Percentiles rank a stretch among this genome's conserved stretches.
phyloP scores from a whole-genome alignment of 2,329 filamentous ascomycete genomes.

The Tolypocladium ophioglossoides region DNA sequence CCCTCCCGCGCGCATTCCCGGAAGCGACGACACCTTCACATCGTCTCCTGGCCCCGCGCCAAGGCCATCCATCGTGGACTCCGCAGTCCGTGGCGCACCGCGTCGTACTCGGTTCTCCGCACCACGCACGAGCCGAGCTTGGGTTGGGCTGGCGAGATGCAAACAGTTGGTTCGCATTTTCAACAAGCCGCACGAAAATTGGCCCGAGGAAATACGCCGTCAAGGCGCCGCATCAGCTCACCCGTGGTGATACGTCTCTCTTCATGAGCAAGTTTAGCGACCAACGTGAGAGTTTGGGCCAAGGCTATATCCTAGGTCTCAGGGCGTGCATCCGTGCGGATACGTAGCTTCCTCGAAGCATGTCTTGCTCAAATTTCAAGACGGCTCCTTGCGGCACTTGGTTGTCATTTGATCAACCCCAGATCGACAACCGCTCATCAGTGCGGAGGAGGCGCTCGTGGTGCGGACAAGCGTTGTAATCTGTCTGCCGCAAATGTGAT shows the following conservation, averaged over 20 bases:
- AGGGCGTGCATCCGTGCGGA: too few relatives aligned
- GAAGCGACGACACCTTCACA: not conserved
- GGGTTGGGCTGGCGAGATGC: not conserved
- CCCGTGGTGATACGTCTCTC: not conserved
- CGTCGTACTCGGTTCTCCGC: not conserved
- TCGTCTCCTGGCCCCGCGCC: too few relatives aligned
- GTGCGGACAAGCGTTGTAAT: not conserved
- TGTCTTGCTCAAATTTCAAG: not conserved
- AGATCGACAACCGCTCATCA: not conserved
- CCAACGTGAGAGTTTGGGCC: not conserved
- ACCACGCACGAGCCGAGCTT: not conserved
- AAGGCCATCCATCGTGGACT: not conserved
- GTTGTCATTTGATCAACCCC: not conserved
- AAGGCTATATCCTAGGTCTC: too few relatives aligned
- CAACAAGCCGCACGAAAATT: too few relatives aligned
- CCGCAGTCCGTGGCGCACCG: not conserved
- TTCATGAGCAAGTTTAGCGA: not conserved
- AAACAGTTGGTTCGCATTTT: not conserved
- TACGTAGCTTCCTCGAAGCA: too few relatives aligned
- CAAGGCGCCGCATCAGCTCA: not conserved
- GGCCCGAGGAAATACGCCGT: not conserved
- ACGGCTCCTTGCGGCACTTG: not conserved
- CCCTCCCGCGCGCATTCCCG: not conserved
- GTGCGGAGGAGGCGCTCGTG: not conserved
- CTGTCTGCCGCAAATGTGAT: not conserved